Evolutionary conservation across 768 basidiomycete species (phyloP).

Genomic region (Mycena sanguinolenta): DNA sequence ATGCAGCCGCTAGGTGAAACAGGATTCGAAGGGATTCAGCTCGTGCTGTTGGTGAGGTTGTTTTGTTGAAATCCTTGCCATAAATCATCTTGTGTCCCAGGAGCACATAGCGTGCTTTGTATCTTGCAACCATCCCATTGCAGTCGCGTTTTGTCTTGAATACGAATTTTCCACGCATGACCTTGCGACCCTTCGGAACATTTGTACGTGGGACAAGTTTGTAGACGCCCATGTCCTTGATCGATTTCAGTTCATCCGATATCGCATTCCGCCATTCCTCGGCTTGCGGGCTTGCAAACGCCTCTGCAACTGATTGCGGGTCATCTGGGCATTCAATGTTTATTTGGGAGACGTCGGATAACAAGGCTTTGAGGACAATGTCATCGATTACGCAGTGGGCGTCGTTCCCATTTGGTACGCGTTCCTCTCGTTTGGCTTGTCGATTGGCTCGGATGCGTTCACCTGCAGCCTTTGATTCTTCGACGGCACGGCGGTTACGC

Average conservation of each 20-base stretch:
- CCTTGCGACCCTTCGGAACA: conserved; percentile 39
- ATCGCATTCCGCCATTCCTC: too few species aligned
- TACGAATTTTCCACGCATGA: conserved; percentile 48
- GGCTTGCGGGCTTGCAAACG: too few species aligned
- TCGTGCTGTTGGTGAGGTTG: too few species aligned
- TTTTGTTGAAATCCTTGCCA: conserved; percentile 61
- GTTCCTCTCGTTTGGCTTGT: not conserved
- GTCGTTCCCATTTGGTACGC: not conserved
- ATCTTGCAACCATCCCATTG: conserved; percentile 42
- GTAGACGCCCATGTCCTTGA: too few species aligned
- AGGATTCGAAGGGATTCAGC: too few species aligned
- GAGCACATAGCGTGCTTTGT: conserved; percentile 57
- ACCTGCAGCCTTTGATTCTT: too few species aligned
- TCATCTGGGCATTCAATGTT: too few species aligned
- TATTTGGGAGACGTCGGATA: not conserved
- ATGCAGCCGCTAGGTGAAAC: too few species aligned
- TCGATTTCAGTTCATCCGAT: too few species aligned
- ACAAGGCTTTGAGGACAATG: not conserved
- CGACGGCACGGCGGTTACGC: not conserved
- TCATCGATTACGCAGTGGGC: not conserved
- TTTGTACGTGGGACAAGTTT: conserved; percentile 39
- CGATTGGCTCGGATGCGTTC: not conserved
- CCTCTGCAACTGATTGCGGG: too few species aligned
- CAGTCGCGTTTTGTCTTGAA: conserved; percentile 50
- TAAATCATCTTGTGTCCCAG: conserved; percentile 57